Conservation (phyloP, 768 basidiomycete species). For the Amanita pseudoporphyria region DNA sequence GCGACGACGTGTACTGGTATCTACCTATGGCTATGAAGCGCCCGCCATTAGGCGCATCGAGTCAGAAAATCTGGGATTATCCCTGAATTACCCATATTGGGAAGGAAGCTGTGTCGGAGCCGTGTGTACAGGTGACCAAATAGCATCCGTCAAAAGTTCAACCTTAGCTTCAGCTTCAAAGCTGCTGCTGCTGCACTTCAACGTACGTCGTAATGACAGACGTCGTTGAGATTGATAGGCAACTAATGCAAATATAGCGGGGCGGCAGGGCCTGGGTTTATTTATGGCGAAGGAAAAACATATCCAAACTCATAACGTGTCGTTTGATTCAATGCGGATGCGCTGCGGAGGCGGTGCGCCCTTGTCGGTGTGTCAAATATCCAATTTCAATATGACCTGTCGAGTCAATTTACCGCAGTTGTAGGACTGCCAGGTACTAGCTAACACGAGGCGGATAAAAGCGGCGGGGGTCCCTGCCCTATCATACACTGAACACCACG, state of each 20-base stretch:
- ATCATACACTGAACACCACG: too few relatives aligned
- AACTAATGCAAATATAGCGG: neutral
- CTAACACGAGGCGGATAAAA: constrained; percentile 5
- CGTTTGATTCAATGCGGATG: neutral
- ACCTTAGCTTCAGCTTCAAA: too few relatives aligned
- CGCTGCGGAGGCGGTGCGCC: constrained; percentile 5
- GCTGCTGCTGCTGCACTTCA: too few relatives aligned
- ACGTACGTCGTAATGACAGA: neutral
- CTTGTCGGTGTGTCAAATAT: neutral
- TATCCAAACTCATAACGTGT: neutral
- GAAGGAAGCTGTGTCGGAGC: constrained; percentile 1
- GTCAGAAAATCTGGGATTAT: neutral
- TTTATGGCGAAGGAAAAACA: neutral
- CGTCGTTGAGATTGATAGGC: neutral
- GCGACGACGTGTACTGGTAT: neutral
- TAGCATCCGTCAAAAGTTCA: neutral
- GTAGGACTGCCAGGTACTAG: neutral
- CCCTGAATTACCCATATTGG: too few relatives aligned
- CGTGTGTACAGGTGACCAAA: neutral
- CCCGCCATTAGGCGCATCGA: neutral
- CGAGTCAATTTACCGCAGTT: neutral
- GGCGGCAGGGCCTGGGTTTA: too few relatives aligned
- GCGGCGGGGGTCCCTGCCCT: too few relatives aligned
- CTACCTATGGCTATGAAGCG: neutral
- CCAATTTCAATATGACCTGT: neutral